Evolutionary conservation across 164 flowering plant species (phyloP).

Genomic region (Saururus chinensis): DNA sequence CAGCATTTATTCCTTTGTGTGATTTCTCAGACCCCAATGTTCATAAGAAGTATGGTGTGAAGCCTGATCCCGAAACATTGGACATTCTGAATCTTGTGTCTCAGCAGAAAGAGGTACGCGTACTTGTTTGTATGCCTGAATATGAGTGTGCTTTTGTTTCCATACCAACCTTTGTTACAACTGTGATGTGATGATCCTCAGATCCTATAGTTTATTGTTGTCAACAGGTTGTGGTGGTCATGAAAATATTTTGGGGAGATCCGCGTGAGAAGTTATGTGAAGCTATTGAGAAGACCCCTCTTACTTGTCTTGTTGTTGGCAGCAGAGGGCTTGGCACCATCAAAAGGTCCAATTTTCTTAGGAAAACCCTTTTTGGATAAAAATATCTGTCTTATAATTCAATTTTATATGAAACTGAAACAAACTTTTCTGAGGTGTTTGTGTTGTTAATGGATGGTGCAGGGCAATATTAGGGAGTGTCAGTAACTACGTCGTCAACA

Average conservation of each 20-base stretch:
- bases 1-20: conserved; percentile 68
- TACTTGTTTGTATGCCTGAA: background rate
- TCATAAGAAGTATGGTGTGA: conserved; percentile 70
- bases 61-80: conserved; percentile 65
- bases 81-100: conserved; percentile 41
- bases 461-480: conserved; percentile 91
- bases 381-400: background rate
- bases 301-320: conserved; percentile 67
- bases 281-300: conserved; percentile 64
- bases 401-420: no score
- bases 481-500: conserved; percentile 73
- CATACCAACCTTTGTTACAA: background rate
- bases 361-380: background rate
- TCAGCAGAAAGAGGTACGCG: conserved; percentile 49
- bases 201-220: background rate
- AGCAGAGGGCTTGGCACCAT: conserved; percentile 83
- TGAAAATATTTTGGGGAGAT: conserved; percentile 95
- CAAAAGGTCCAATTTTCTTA: conserved; percentile 38
- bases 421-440: background rate
- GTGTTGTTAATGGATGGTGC: conserved; percentile 8
- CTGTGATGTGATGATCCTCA: background rate
- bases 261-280: conserved; percentile 82
- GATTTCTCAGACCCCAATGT: conserved; percentile 46
- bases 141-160: no score
- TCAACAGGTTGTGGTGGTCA: conserved; percentile 51